These are phyloP conservation scores for Trypanosoma platydactyli DNA, from an alignment of 208 protist species.

Conservation along the genomic window DNA sequence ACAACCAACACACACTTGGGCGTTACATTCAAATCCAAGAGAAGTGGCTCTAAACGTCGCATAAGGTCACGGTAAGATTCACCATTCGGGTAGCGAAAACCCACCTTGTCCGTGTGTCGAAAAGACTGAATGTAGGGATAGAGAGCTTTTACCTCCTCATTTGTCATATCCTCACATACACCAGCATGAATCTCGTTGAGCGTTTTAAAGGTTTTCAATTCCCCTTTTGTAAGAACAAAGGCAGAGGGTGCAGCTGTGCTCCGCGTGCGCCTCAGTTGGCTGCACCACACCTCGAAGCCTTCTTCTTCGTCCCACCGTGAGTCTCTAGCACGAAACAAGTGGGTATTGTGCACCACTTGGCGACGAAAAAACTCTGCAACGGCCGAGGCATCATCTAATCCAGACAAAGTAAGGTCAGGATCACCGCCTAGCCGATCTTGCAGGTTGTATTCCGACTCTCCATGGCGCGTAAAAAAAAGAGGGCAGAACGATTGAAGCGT, in stretches of 20 bases:
- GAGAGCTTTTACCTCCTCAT: constrained; percentile 65
- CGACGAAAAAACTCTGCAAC: constrained; percentile 62
- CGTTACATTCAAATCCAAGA: constrained; percentile 63
- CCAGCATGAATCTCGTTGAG: constrained; percentile 89
- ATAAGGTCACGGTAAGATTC: constrained; percentile 86
- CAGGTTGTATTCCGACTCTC: constrained; percentile 83
- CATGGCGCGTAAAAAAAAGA: constrained; percentile 81
- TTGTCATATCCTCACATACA: constrained; percentile 87
- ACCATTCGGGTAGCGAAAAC: constrained; percentile 83
- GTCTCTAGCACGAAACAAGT: constrained; percentile 41
- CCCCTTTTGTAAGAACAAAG: constrained; percentile 38
- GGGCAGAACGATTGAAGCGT: constrained; percentile 59
- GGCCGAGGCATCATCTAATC: constrained; percentile 47
- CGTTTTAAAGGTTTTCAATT: constrained; percentile 51
- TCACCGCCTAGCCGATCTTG: constrained; percentile 82
- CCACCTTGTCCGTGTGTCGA: constrained; percentile 71
- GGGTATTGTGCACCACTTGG: constrained; percentile 47
- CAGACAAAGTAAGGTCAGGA: constrained; percentile 63
- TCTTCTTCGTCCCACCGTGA: constrained; percentile 39
- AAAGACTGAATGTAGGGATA: constrained; percentile 73
- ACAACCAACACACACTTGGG: constrained; percentile 67
- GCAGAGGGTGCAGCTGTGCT: constrained; percentile 64
- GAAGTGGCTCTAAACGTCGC: constrained; percentile 56
- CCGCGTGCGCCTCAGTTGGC: constrained; percentile 63
- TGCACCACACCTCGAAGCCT: constrained; percentile 83